These are phyloP conservation scores for Metroxylon sagu DNA, from an alignment of 176 grass and related monocot genomes.

Conservation along the genomic window DNA sequence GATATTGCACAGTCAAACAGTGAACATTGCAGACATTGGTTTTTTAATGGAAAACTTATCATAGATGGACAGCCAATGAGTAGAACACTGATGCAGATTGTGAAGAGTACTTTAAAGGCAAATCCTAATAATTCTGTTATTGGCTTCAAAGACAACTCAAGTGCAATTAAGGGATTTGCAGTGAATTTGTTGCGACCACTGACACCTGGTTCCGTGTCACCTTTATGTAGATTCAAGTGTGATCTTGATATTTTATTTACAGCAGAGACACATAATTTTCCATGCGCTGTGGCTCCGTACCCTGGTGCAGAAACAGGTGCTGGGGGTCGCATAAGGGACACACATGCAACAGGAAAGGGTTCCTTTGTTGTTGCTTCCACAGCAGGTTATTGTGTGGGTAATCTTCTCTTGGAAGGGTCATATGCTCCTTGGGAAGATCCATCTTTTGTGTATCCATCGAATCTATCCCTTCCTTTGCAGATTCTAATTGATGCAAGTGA, in stretches of 20 bases:
- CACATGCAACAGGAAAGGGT: constrained; percentile 80
- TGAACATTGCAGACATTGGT: constrained; percentile 86
- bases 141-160: constrained; percentile 90
- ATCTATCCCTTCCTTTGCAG: constrained; percentile 68
- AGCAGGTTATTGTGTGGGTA: constrained; percentile 82
- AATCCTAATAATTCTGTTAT: constrained; percentile 82
- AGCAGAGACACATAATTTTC: constrained; percentile 94
- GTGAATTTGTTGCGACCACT: constrained; percentile 52
- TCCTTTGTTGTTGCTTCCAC: constrained; percentile 87
- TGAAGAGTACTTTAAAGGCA: constrained; percentile 74
- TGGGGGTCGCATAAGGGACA: constrained; percentile 84
- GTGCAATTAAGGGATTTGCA: constrained; percentile 70
- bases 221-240: constrained; percentile 28
- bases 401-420: constrained; percentile 61
- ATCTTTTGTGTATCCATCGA: constrained; percentile 67
- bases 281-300: constrained; percentile 84
- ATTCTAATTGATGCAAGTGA: constrained; percentile 87
- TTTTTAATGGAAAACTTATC: constrained; percentile 77
- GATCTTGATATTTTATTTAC: constrained; percentile 87
- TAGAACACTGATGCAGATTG: constrained; percentile 71
- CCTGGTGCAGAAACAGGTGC: constrained; percentile 79
- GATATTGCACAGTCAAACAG: constrained; percentile 92
- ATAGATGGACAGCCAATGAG: constrained; percentile 70
- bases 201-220: constrained; percentile 42
- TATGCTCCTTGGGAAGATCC: constrained; percentile 77